phyloP scores from a whole-genome alignment of 352 stramenopile genomes.

The Phytophthora pistaciae region DNA sequence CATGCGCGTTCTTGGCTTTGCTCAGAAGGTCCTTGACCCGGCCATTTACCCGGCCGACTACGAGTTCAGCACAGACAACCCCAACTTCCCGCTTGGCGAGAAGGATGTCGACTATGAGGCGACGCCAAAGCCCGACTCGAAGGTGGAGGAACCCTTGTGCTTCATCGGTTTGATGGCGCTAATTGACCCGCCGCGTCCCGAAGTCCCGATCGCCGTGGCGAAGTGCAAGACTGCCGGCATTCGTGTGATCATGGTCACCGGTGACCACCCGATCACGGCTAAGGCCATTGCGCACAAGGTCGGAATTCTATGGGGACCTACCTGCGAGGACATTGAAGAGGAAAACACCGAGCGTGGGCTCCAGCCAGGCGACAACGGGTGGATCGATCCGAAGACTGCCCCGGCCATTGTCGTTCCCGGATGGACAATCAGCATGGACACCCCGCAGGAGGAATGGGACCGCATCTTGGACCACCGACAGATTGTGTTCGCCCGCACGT shows the following conservation, averaged over 20 bases:
- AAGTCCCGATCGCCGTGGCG: slow-evolving; percentile 88
- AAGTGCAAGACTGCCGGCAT: slow-evolving; percentile 95
- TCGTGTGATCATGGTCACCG: slow-evolving; percentile 96
- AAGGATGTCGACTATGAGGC: slow-evolving; percentile 85
- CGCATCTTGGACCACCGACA: slow-evolving; percentile 86
- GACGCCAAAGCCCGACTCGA: slow-evolving; percentile 74
- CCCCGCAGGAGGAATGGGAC: slow-evolving; percentile 86
- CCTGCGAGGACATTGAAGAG: slow-evolving; percentile 85
- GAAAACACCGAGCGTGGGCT: slow-evolving; percentile 73
- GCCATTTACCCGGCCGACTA: slow-evolving; percentile 59
- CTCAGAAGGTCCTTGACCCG: slow-evolving; percentile 66
- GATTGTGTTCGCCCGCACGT: slow-evolving; percentile 97
- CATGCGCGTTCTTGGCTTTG: slow-evolving; percentile 75
- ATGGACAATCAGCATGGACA: slow-evolving; percentile 84
- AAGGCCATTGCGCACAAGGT: slow-evolving; percentile 96
- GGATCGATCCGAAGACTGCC: slow-evolving; percentile 74
- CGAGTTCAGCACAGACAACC: slow-evolving; percentile 80
- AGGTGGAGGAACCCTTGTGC: slow-evolving; percentile 78
- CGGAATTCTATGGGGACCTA: slow-evolving; percentile 92
- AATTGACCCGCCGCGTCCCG: slow-evolving; percentile 94
- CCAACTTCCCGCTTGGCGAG: slow-evolving; percentile 86
- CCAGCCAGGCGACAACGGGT: slow-evolving; percentile 69
- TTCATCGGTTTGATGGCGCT: slow-evolving; percentile 97
- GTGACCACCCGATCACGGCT: slow-evolving; percentile 93
- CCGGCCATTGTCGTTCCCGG: slow-evolving; percentile 88